Base-by-base conservation (phyloP, 129 eudicot genomes). In the Pulicaria dysenterica region DNA sequence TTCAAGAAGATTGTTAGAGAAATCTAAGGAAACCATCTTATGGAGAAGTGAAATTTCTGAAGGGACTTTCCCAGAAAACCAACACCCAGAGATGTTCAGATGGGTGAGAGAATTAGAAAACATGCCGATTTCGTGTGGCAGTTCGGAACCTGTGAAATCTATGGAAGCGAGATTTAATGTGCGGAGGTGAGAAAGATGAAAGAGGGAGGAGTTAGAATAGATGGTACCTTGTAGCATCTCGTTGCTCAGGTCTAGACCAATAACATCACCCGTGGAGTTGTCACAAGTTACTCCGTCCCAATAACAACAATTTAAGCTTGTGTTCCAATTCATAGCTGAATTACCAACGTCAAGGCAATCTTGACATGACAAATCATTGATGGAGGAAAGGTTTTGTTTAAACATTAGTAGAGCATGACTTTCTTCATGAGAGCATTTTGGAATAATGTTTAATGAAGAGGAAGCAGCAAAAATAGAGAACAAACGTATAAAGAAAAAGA, bases 261-360 rank as follows among this genome's bases (percentile, higher is more conserved):
- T 65, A 12, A 79, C 79, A 7, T 67, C 45, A 41, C 83, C 74
- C 4, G 83, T 64, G 14, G 48, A 14, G 7, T 55, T 3, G 42
- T 66, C 34, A 55, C 83, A 79, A 0, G n/a, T 10, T 5, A 79
- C 79, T 16, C 83, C 83, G 48, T 64, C 58, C 83, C 83, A 79
- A 4, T 15, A 6, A 14, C 84, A 80, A 24, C 84, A 79, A 34
- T 65, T 61, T 10, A 31, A 41, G 48, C 37, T 39, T 10, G 16
- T 24, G 43, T 64, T 43, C 80, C 80, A 75, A 43, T 58, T 58
- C 41, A n/a, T n/a, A n/a, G n/a, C n/a, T n/a, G n/a, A n/a, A n/a
- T n/a, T n/a, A n/a, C n/a, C 48, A 3, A 3, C 6, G 9, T 11
- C 48, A 44, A 44, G 48, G 9, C 48, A 44, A 6, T 44, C 48